A percentile compares a stretch with the other conserved stretches of the same genome.
phyloP scores from a whole-genome alignment of 768 basidiomycete genomes.

The Boletus reticuloceps region DNA sequence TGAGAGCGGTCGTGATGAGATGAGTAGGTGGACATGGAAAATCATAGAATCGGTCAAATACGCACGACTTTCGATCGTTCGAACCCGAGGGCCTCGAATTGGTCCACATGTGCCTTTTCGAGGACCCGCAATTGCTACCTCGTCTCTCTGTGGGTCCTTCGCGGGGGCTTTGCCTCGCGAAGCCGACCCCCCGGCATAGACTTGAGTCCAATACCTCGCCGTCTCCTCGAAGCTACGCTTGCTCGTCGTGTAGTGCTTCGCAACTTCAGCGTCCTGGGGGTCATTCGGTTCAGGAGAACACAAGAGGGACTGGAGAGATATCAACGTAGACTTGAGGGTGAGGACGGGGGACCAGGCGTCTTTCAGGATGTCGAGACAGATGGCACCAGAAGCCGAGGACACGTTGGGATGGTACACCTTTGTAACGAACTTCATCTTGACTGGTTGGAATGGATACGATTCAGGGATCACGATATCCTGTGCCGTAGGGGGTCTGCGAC shows the following conservation, averaged over 20 bases:
- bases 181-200: constrained; percentile 79
- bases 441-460: constrained; percentile 87
- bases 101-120: constrained; percentile 77
- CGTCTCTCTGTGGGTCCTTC: constrained; percentile 36
- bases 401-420: constrained; percentile 97
- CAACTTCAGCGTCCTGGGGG: constrained; percentile 97
- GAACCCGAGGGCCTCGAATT: constrained; percentile 84
- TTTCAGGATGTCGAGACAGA: constrained; percentile 83
- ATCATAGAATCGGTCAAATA: constrained; percentile 16
- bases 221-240: constrained; percentile 87
- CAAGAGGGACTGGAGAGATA: constrained; percentile 89
- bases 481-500: background rate
- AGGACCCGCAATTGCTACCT: constrained; percentile 76
- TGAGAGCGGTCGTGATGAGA: background rate
- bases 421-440: constrained; percentile 98
- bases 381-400: constrained; percentile 90
- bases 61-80: constrained; percentile 81
- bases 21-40: background rate
- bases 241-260: constrained; percentile 93
- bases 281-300: constrained; percentile 95
- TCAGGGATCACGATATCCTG: constrained; percentile 94
- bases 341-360: constrained; percentile 96
- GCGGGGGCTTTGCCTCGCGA: constrained; percentile 37
- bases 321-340: constrained; percentile 93
- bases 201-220: constrained; percentile 90